A percentile compares a stretch with the other conserved stretches of the same genome.
These are phyloP conservation scores for Echium plantagineum DNA, from an alignment of 257 asterid species.

Conservation along the genomic window DNA sequence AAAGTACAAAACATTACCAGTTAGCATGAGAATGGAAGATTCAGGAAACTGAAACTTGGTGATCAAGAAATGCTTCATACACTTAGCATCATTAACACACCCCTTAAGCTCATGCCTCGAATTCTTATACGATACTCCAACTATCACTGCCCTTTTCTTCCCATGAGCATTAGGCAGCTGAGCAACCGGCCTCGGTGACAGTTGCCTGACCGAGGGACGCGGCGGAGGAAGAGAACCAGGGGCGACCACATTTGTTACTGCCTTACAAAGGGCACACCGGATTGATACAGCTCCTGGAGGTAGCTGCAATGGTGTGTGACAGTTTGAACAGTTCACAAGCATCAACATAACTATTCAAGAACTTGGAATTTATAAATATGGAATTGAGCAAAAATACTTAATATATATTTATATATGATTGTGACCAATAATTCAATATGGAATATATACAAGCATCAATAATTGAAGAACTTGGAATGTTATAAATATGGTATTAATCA, in stretches of 20 bases:
- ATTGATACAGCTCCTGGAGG: slow-evolving; percentile 83
- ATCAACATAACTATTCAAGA: slow-evolving; percentile 25
- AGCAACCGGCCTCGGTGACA: background rate
- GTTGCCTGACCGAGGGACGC: slow-evolving; percentile 10
- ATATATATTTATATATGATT: too few relatives aligned
- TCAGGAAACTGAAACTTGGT: slow-evolving; percentile 80
- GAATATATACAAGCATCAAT: too few relatives aligned
- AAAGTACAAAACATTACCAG: slow-evolving; percentile 30
- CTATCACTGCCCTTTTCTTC: slow-evolving; percentile 81
- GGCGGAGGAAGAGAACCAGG: slow-evolving; percentile 49
- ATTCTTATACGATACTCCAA: slow-evolving; percentile 66
- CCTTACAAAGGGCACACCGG: slow-evolving; percentile 84
- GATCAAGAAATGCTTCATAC: slow-evolving; percentile 64
- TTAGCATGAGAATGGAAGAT: slow-evolving; percentile 78
- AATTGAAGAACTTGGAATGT: too few relatives aligned
- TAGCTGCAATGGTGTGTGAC: slow-evolving; percentile 63
- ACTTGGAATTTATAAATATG: background rate
- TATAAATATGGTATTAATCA: too few relatives aligned
- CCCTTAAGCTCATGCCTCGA: slow-evolving; percentile 91
- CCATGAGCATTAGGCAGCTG: slow-evolving; percentile 67
- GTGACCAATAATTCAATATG: too few relatives aligned
- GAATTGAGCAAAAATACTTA: too few relatives aligned
- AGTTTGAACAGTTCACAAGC: slow-evolving; percentile 65
- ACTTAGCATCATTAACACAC: slow-evolving; percentile 91
- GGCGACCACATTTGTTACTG: slow-evolving; percentile 56